These are phyloP conservation scores for Penicillium chermesinum DNA, from an alignment of 495 filamentous ascomycete species.

Conservation along the genomic window DNA sequence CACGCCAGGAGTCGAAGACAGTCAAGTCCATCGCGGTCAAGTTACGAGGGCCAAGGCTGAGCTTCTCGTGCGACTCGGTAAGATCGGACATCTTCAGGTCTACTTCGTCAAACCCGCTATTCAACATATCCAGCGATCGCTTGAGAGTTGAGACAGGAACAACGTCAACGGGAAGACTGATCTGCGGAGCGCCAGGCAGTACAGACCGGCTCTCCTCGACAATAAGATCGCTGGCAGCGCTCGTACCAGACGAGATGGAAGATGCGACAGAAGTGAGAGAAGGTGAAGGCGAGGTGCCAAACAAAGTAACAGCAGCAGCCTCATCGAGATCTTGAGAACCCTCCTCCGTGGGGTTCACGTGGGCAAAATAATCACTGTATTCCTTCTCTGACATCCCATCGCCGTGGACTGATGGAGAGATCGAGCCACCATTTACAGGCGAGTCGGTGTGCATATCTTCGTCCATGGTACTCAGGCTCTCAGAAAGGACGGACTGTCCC, in stretches of 20 bases:
- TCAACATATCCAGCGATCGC: slow-evolving; percentile 43
- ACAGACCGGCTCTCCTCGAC: slow-evolving; percentile 23
- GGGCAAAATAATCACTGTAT: slow-evolving; percentile 42
- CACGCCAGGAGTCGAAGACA: slow-evolving; percentile 47
- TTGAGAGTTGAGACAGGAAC: slow-evolving; percentile 36
- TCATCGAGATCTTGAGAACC: slow-evolving; percentile 30
- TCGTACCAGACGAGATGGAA: slow-evolving; percentile 48
- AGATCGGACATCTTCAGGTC: slow-evolving; percentile 46
- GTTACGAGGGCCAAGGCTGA: slow-evolving; percentile 39
- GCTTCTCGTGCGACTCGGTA: slow-evolving; percentile 37
- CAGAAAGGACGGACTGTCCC: slow-evolving; percentile 32
- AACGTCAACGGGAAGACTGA: slow-evolving; percentile 31
- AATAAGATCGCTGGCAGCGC: slow-evolving; percentile 28
- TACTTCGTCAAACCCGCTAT: slow-evolving; percentile 37
- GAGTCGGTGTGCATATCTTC: slow-evolving; percentile 30
- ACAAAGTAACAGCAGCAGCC: slow-evolving; percentile 34
- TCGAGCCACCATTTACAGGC: slow-evolving; percentile 31
- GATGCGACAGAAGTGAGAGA: slow-evolving; percentile 43
- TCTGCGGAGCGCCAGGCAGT: slow-evolving; percentile 28
- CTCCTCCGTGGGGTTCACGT: slow-evolving; percentile 22
- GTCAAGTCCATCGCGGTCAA: slow-evolving; percentile 37
- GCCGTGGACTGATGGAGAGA: slow-evolving; percentile 29
- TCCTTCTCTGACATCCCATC: slow-evolving; percentile 36
- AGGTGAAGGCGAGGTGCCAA: slow-evolving; percentile 44
- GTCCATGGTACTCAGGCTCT: slow-evolving; percentile 29